phyloP scores from a whole-genome alignment of 1,139 yeast genomes.

The Petasospora fabianii region DNA sequence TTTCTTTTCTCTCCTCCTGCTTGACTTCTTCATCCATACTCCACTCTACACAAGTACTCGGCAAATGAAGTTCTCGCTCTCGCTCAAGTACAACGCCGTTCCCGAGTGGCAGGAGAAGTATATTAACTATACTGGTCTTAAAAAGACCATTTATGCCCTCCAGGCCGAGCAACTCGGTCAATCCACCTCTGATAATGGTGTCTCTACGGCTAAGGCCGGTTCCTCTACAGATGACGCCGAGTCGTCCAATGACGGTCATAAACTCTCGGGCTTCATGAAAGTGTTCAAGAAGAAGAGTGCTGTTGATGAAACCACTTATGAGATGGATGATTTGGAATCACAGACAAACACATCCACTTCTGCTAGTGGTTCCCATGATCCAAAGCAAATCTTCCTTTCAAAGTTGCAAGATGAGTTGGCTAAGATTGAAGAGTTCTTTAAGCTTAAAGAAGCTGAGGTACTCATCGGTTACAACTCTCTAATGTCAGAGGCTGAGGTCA shows the following conservation, averaged over 20 bases:
- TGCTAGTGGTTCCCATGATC: conserved; percentile 28
- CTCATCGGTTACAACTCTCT: conserved; percentile 49
- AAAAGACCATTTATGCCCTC: conserved; percentile 60
- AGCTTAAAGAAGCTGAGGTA: conserved; percentile 46
- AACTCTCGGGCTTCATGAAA: conserved; percentile 8
- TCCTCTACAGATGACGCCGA: conserved; percentile 2
- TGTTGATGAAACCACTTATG: conserved; percentile 22
- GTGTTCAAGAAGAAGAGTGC: conserved; percentile 15
- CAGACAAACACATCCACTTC: no score
- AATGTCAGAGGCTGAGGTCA: conserved; percentile 40
- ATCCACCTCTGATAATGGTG: conserved; percentile 5
- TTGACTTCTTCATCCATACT: no score
- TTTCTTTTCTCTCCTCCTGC: no score
- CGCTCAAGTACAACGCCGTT: conserved; percentile 68
- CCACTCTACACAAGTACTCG: no score
- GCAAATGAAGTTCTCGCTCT: conserved; percentile 74
- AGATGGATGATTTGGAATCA: conserved; percentile 26
- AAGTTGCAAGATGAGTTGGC: conserved; percentile 53
- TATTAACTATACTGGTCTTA: conserved; percentile 60
- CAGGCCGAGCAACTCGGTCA: conserved; percentile 48
- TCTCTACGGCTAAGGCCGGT: conserved; percentile 1
- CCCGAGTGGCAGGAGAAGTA: conserved; percentile 77
- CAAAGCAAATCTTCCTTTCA: conserved; percentile 42
- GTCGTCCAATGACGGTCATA: conserved; percentile 1
- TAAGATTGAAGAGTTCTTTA: conserved; percentile 60